These are phyloP conservation scores for Arthrinium puccinioides DNA, from an alignment of 2,329 filamentous ascomycete genomes.

Conservation along the genomic window DNA sequence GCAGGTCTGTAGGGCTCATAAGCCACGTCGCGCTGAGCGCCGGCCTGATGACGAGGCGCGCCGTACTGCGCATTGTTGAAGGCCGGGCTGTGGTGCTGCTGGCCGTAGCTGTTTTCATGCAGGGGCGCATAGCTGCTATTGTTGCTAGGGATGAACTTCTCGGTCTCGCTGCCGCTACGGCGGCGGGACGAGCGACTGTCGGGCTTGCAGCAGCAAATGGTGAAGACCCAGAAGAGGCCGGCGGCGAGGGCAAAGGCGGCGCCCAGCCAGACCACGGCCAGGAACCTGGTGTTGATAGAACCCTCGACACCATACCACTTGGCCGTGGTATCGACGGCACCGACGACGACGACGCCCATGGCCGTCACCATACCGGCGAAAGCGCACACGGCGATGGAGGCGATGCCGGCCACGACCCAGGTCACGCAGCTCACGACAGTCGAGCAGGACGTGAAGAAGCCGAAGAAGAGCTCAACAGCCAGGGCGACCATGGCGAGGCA, in stretches of 20 bases:
- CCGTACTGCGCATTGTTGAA: conserved; percentile 27
- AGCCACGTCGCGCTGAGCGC: conserved; percentile 41
- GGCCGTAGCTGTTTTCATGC: conserved; percentile 21
- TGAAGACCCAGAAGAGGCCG: conserved; percentile 85
- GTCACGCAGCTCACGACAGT: conserved; percentile 76
- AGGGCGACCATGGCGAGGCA: conserved; percentile 66
- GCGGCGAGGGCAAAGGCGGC: conserved; percentile 69
- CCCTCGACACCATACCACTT: conserved; percentile 65
- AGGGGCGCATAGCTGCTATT: conserved; percentile 38
- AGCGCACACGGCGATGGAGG: conserved; percentile 46
- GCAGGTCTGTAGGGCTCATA: conserved; percentile 51
- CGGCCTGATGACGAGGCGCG: conserved; percentile 31
- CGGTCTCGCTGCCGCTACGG: conserved; percentile 35
- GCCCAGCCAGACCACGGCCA: conserved; percentile 70
- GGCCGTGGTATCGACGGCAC: conserved; percentile 58
- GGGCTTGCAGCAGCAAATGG: conserved; percentile 79
- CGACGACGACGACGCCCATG: conserved; percentile 63
- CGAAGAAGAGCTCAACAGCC: conserved; percentile 64
- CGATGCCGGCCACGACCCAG: conserved; percentile 64
- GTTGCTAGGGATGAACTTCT: conserved; percentile 44
- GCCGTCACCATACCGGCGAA: conserved; percentile 69
- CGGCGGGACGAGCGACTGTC: conserved; percentile 36
- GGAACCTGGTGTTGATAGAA: conserved; percentile 60
- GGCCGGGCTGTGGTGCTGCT: background rate
- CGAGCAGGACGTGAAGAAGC: conserved; percentile 77